phyloP scores from a whole-genome alignment of 2,329 filamentous ascomycete species.

The Penicillium sp. region DNA sequence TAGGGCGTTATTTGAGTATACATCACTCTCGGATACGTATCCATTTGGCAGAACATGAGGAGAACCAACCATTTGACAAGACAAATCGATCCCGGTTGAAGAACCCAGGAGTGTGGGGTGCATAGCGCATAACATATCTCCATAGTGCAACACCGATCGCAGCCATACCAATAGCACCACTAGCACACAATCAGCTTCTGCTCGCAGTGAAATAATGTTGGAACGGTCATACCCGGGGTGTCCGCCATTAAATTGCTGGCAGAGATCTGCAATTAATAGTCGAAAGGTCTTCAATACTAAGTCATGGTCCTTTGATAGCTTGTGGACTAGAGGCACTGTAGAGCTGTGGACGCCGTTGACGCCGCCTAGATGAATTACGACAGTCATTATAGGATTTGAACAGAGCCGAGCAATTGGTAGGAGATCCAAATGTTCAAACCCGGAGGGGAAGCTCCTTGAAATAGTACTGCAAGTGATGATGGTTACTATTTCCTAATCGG shows the following conservation, averaged over 20 bases:
- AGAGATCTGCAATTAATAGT: slow-evolving; percentile 64
- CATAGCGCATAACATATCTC: slow-evolving; percentile 46
- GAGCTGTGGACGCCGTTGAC: slow-evolving; percentile 6
- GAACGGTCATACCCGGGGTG: slow-evolving; percentile 57
- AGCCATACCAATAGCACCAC: slow-evolving; percentile 49
- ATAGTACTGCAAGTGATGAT: slow-evolving; percentile 1
- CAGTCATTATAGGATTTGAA: slow-evolving; percentile 20
- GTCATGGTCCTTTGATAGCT: slow-evolving; percentile 39
- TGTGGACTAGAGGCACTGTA: slow-evolving; percentile 20
- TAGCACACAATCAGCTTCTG: slow-evolving; percentile 18
- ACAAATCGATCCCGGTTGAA: slow-evolving; percentile 48
- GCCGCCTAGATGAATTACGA: neutral
- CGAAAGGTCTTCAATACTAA: slow-evolving; percentile 61
- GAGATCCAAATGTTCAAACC: neutral
- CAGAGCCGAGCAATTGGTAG: neutral
- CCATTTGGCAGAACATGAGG: neutral
- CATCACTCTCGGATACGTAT: neutral
- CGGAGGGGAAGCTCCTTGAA: neutral
- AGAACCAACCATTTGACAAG: slow-evolving; percentile 41
- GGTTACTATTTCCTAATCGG: slow-evolving; percentile 9
- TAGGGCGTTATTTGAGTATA: slow-evolving; percentile 48
- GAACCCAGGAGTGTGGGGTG: slow-evolving; percentile 38
- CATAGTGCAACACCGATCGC: slow-evolving; percentile 46
- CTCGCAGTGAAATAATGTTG: neutral
- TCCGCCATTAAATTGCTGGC: slow-evolving; percentile 67